A percentile compares a stretch with the other conserved stretches of the same genome.
phyloP scores from a whole-genome alignment of 345 rosid species.

The Eucalyptus curtisii region DNA sequence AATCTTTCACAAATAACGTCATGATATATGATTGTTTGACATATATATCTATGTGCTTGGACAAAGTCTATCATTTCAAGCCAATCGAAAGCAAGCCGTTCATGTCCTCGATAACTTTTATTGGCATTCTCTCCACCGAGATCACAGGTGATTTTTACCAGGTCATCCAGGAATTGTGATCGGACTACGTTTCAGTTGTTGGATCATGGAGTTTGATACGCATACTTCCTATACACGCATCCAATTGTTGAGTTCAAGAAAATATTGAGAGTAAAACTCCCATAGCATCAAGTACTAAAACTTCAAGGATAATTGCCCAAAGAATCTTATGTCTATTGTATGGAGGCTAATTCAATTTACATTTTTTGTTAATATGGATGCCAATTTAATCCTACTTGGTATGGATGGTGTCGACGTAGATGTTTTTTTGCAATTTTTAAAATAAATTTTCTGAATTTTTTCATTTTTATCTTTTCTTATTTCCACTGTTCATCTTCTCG shows the following conservation, averaged over 20 bases:
- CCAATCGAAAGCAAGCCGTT: background rate
- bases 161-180: background rate
- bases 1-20: background rate
- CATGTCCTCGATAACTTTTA: background rate
- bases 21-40: background rate
- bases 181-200: background rate
- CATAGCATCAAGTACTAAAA: background rate
- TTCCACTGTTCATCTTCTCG: background rate
- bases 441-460: background rate
- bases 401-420: rapidly evolving
- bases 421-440: background rate
- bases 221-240: background rate
- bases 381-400: background rate
- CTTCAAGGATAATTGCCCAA: background rate
- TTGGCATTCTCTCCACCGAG: background rate
- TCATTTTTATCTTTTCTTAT: background rate
- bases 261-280: background rate
- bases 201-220: background rate
- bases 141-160: background rate
- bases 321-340: background rate
- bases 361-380: background rate
- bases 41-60: background rate
- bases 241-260: background rate
- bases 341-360: rapidly evolving
- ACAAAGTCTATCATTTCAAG: background rate